Base-by-base conservation (phyloP, 1,284 basidiomycete species). In the Malassezia vespertilionis region DNA sequence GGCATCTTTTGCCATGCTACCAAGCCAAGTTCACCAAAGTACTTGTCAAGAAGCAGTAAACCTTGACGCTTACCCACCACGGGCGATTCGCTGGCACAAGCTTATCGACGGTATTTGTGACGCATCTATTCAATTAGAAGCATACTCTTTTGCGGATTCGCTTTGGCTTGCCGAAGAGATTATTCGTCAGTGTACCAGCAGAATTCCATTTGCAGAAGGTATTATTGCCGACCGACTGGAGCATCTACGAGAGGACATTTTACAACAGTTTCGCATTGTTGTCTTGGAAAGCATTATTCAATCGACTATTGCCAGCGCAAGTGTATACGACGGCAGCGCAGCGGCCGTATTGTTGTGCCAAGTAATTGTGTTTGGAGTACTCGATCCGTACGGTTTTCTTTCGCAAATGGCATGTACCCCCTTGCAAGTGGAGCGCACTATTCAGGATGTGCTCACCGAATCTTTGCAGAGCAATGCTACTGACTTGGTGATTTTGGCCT, bases 1-100 rank as follows among this genome's bases (percentile, higher is more conserved):
- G n/a, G 40, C 40, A 7, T 7, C 40, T 9, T 42, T 33, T n/a
- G 40, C 20, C 8, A 30, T 42, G 17, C 21, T 42, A 11, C 40
- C 40, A n/a, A 42, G 18, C 18, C 40, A 32, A 10, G 5, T 33
- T 7, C 10, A 33, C 10, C 32, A n/a, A n/a, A n/a, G n/a, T n/a
- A n/a, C n/a, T n/a, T n/a, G n/a, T n/a, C n/a, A n/a, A n/a, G n/a
- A n/a, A n/a, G n/a, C n/a, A n/a, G n/a, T n/a, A n/a, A n/a, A n/a
- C n/a, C n/a, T n/a, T n/a, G n/a, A n/a, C n/a, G n/a, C n/a, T n/a
- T n/a, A 39, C 28, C 9, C 5, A 10, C 12, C 15, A 17, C 37
- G 37, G n/a, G 37, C 37, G n/a, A 11, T 10, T 3, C 6, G 21
- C n/a, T 39, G 37, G 37, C 26, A 24, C 15, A 28, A 12, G 5